Evolutionary conservation across 2,329 filamentous ascomycete genomes (phyloP), one percentile per base, ranked within the genome.

Genomic region (Emericellopsis cladophorae): DNA sequence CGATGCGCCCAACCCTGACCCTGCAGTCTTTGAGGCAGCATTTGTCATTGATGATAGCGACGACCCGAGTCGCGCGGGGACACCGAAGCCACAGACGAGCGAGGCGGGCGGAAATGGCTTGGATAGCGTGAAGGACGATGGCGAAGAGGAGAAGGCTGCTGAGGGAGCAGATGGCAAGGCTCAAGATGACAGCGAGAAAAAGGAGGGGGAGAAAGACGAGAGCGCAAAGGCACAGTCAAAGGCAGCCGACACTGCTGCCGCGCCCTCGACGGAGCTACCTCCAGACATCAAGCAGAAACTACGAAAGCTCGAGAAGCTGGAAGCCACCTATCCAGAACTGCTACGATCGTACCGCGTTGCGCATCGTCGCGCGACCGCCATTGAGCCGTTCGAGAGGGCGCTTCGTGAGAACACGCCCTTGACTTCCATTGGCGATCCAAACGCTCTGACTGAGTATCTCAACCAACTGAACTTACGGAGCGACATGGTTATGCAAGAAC

Each of bases 391-490:
- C 57, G 92, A 98, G 62, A 81, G 85, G 41, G 81, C 84, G 1
- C 70, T 98, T 7, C 85, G 87, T 51, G 92, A 98, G 56, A 85
- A 94, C 51, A 98, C 92, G 0, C 90, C 92, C 3, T 67, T 96
- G 31, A 84, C 85, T 5, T 90, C 87, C 14, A 95, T 98, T 51
- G 73, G 70, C 49, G 92, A 98, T 44, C 86, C 90, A 0, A 76
- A 78, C 40, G 82, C 88, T 2, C 69, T 98, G 29, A 75, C 88
- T 7, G 90, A 96, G 60, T 98, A 95, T 54, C 70, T 98, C 23
- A 87, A 82, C 50, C 87, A 95, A 59, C 64, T 94, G 33, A 90
- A 81, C 45, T 61, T 89, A 40, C 90, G 93, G 54, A 81, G 81
- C 34, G 86, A 94, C 52, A 93, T 98, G 84, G 80, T 94, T 4